Evolutionary conservation across 768 basidiomycete genomes (phyloP), one percentile per base, ranked within the genome.

Genomic region (Macrocybe gigantea): DNA sequence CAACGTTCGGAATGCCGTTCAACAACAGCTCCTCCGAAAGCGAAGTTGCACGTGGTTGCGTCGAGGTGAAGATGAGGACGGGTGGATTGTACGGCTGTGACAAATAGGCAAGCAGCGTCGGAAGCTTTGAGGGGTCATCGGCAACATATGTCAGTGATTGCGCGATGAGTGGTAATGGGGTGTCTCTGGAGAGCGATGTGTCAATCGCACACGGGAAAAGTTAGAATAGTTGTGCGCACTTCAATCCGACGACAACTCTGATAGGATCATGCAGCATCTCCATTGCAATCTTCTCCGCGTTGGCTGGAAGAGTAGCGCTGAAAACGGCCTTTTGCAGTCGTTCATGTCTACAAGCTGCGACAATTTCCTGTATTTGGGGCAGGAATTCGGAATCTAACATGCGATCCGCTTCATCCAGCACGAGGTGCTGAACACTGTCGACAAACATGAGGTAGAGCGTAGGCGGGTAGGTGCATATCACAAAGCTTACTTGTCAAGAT

Each of bases 161-260:
- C 1, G 79, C 63, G 35, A 98, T 93, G n/a, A 89, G 82, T 2
- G 91, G 85, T 0, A 95, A 81, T 0, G 96, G 95, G 0, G 93
- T 92, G 61, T 99, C 96, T 67, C 94, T 96, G 56, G 33, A 36
- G 13, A 47, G 34, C 38, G 12, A 40, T 30, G 38, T 39, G 45
- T 35, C 49, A 49, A 11, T 47, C 38, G 41, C n/a, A 22, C 33
- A 47, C 13, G 33, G 36, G 15, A 41, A 8, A 50, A 38, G 29
- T 30, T 9, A 37, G 30, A 8, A 13, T 41, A 34, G 31, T 40
- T 35, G 7, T 6, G 72, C 90, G 55, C 52, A 94, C 94, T 97
- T 99, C 41, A 95, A 71, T 33, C 96, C 96, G 30, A 97, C 93
- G n/a, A 98, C 91, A 8, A 97, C 81, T 7, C 96, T 82, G 44